phyloP scores from a whole-genome alignment of 805 yeast species.

The Monosporozyma yasuniensis region DNA sequence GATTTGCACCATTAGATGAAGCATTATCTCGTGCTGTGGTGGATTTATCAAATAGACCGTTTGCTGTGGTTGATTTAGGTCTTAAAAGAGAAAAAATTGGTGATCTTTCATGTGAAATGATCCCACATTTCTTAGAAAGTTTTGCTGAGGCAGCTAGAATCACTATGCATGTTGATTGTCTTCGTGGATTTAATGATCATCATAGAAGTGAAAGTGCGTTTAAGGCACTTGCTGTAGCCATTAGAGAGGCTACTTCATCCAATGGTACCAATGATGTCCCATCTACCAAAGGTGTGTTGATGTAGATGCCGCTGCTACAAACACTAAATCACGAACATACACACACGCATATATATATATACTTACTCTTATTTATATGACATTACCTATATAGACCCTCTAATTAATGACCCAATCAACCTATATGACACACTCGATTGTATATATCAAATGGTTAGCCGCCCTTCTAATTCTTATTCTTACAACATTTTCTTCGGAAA shows the following conservation, averaged over 20 bases:
- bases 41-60: constrained; percentile 89
- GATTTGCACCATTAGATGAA: constrained; percentile 94
- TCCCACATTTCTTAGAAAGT: constrained; percentile 92
- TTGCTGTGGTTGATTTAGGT: constrained; percentile 81
- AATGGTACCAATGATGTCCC: constrained; percentile 91
- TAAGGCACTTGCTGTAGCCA: constrained; percentile 90
- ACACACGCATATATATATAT: not conserved
- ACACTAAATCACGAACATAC: not conserved
- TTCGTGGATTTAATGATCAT: constrained; percentile 91
- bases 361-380: not conserved
- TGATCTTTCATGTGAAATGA: constrained; percentile 88
- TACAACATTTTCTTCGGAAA: too few relatives aligned
- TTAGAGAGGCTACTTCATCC: constrained; percentile 71
- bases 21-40: constrained; percentile 95
- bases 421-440: too few relatives aligned
- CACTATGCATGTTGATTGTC: constrained; percentile 88
- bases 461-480: too few relatives aligned
- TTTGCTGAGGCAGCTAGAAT: constrained; percentile 89
- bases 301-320: constrained; percentile 28
- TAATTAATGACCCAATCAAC: too few relatives aligned
- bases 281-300: constrained; percentile 89
- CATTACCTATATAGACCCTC: not conserved
- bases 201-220: constrained; percentile 95
- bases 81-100: constrained; percentile 90
- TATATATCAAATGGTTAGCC: too few relatives aligned